These are phyloP conservation scores for Trametes villosa DNA, from an alignment of 768 basidiomycete genomes.

Conservation along the genomic window DNA sequence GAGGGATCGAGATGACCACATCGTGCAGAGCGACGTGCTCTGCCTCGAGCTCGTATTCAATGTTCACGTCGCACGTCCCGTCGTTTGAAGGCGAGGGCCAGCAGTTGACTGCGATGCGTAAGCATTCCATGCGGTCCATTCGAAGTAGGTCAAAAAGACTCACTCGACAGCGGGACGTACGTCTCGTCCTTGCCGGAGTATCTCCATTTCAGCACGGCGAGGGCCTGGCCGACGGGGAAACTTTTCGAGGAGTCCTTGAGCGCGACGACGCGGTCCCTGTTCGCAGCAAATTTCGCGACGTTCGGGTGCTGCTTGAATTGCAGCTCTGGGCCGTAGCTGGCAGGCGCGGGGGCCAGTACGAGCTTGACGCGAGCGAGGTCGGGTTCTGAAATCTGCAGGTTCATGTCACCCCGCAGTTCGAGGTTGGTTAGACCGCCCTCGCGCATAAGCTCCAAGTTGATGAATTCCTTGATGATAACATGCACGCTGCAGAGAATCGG, in stretches of 20 bases:
- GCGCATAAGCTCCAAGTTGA: conserved; percentile 80
- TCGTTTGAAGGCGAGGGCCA: conserved; percentile 95
- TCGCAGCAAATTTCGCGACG: conserved; percentile 81
- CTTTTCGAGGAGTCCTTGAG: conserved; percentile 81
- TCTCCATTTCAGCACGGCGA: conserved; percentile 93
- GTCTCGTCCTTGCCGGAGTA: conserved; percentile 91
- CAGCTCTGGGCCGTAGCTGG: conserved; percentile 66
- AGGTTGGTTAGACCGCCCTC: conserved; percentile 91
- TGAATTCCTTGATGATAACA: conserved; percentile 79
- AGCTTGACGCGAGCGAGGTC: conserved; percentile 74
- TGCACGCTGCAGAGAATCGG: conserved; percentile 64
- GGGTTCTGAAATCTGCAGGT: conserved; percentile 82
- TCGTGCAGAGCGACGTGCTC: conserved; percentile 80
- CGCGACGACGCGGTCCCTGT: conserved; percentile 68
- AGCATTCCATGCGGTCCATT: not conserved
- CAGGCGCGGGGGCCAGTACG: conserved; percentile 57
- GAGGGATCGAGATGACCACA: conserved; percentile 87
- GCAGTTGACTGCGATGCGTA: conserved; percentile 73
- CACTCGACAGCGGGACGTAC: conserved; percentile 89
- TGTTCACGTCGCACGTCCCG: conserved; percentile 92
- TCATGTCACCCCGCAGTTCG: conserved; percentile 95
- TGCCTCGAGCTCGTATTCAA: conserved; percentile 96
- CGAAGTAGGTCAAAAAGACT: conserved; percentile 36
- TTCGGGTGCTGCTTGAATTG: conserved; percentile 99
- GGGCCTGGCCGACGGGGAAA: conserved; percentile 87